Evolutionary conservation across 2,329 filamentous ascomycete species (phyloP).

Genomic region (Alternaria brassicae): DNA sequence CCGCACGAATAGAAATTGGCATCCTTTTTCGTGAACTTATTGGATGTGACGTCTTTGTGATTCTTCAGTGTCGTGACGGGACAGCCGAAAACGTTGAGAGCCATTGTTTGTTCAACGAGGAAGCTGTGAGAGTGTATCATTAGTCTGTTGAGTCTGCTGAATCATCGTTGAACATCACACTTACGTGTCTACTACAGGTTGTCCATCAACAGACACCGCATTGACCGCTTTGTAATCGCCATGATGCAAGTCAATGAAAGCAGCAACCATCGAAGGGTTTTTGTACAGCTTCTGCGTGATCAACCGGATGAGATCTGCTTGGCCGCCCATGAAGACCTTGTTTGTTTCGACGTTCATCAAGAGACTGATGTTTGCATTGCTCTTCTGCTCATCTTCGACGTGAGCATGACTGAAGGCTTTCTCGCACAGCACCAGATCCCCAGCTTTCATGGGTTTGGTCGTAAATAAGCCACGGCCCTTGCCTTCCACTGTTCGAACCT

Average conservation of each 20-base stretch:
- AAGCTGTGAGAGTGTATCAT: constrained; percentile 42
- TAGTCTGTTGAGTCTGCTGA: background rate
- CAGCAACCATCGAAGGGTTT: constrained; percentile 46
- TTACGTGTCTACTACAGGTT: constrained; percentile 55
- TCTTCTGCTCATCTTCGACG: constrained; percentile 19
- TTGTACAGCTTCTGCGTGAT: constrained; percentile 57
- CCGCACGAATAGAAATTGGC: constrained; percentile 33
- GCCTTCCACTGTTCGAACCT: constrained; percentile 48
- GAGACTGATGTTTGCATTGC: constrained; percentile 28
- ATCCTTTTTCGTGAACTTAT: background rate
- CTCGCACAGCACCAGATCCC: constrained; percentile 53
- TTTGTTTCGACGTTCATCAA: constrained; percentile 51
- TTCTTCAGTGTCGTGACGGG: constrained; percentile 21
- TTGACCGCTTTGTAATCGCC: constrained; percentile 51
- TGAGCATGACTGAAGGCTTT: constrained; percentile 61
- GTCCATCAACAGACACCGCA: constrained; percentile 42
- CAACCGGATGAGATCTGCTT: constrained; percentile 52
- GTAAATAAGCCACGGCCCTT: constrained; percentile 61
- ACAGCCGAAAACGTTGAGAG: constrained; percentile 56
- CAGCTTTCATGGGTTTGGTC: constrained; percentile 51
- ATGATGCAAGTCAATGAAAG: constrained; percentile 46
- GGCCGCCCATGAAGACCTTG: constrained; percentile 45
- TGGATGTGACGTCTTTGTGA: constrained; percentile 13
- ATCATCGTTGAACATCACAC: background rate
- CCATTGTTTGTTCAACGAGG: constrained; percentile 54